Percentiles rank a stretch among this genome's conserved stretches.
These are phyloP conservation scores for Luffa aegyptiaca DNA, from an alignment of 306 rosid genomes.

Conservation along the genomic window DNA sequence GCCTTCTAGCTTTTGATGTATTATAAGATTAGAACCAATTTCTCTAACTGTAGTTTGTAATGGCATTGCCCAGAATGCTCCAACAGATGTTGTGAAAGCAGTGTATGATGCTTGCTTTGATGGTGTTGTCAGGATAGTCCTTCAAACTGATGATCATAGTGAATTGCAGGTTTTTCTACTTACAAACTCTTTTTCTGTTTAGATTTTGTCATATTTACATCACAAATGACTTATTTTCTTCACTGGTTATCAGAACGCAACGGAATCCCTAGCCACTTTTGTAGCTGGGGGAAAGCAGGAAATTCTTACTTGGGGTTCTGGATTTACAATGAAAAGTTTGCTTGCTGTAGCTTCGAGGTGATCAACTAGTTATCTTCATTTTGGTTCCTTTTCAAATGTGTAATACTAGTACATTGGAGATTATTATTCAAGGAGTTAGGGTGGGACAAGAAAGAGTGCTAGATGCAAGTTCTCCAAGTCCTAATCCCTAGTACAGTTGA, in stretches of 20 bases:
- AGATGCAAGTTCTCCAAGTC: background rate
- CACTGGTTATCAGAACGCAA: slow-evolving; percentile 63
- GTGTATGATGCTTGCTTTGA: slow-evolving; percentile 67
- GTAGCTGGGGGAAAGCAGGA: slow-evolving; percentile 66
- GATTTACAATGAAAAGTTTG: slow-evolving; percentile 60
- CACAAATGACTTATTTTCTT: slow-evolving; percentile 5
- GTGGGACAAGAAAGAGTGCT: background rate
- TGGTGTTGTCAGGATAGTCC: slow-evolving; percentile 46
- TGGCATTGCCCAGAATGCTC: slow-evolving; percentile 68
- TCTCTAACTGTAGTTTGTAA: slow-evolving; percentile 29
- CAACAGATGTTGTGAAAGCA: slow-evolving; percentile 62
- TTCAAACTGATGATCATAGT: slow-evolving; percentile 79
- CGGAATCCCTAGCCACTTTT: slow-evolving; percentile 83
- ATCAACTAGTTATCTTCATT: slow-evolving; percentile 4
- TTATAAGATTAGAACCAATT: slow-evolving; percentile 7
- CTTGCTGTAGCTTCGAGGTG: slow-evolving; percentile 90
- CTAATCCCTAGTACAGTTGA: background rate
- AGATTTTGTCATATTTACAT: background rate
- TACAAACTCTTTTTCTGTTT: background rate
- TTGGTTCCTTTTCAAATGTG: background rate
- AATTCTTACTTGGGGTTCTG: slow-evolving; percentile 74
- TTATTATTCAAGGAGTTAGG: background rate
- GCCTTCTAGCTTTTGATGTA: slow-evolving; percentile 13
- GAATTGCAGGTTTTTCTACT: slow-evolving; percentile 74
- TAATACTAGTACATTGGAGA: background rate